Percentiles rank a stretch among this genome's conserved stretches.
Conservation (phyloP, 2,329 filamentous ascomycete species). For the Phaeosphaeria sp. region DNA sequence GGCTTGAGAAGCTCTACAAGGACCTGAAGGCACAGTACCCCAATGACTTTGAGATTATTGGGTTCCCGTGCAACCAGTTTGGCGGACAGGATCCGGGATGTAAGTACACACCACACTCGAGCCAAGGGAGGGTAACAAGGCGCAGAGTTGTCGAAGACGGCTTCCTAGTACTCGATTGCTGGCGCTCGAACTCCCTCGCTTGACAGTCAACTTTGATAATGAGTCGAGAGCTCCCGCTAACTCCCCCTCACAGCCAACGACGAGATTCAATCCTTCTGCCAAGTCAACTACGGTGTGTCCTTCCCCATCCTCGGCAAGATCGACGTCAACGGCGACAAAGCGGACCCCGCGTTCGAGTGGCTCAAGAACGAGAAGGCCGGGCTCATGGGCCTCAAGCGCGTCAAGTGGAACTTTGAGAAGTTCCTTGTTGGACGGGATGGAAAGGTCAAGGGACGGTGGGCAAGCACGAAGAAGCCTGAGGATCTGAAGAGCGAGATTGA, state of each 20-base stretch:
- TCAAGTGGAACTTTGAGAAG: slow-evolving; percentile 99
- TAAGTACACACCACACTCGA: slow-evolving; percentile 1
- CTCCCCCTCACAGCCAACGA: slow-evolving; percentile 49
- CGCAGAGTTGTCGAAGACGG: too few relatives aligned
- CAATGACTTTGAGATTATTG: slow-evolving; percentile 84
- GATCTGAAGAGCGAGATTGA: slow-evolving; percentile 76
- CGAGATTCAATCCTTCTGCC: slow-evolving; percentile 75
- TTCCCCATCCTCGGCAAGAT: slow-evolving; percentile 93
- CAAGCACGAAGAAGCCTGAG: slow-evolving; percentile 87
- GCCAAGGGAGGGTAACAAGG: too few relatives aligned
- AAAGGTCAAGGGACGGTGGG: slow-evolving; percentile 84
- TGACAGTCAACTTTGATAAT: too few relatives aligned
- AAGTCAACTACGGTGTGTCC: slow-evolving; percentile 89
- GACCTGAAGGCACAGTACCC: slow-evolving; percentile 71
- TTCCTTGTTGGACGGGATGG: slow-evolving; percentile 89
- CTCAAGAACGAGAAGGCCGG: slow-evolving; percentile 76
- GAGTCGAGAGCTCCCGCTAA: too few relatives aligned
- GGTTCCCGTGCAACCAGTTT: slow-evolving; percentile 99
- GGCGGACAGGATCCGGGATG: slow-evolving; percentile 84
- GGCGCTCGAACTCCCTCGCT: too few relatives aligned
- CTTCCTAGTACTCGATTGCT: too few relatives aligned
- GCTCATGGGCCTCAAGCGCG: slow-evolving; percentile 82
- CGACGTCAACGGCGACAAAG: slow-evolving; percentile 83
- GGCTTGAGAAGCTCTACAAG: slow-evolving; percentile 91
- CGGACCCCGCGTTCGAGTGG: slow-evolving; percentile 81